These are phyloP conservation scores for Clathrospora elynae DNA, from an alignment of 2,329 filamentous ascomycete genomes.

Conservation along the genomic window DNA sequence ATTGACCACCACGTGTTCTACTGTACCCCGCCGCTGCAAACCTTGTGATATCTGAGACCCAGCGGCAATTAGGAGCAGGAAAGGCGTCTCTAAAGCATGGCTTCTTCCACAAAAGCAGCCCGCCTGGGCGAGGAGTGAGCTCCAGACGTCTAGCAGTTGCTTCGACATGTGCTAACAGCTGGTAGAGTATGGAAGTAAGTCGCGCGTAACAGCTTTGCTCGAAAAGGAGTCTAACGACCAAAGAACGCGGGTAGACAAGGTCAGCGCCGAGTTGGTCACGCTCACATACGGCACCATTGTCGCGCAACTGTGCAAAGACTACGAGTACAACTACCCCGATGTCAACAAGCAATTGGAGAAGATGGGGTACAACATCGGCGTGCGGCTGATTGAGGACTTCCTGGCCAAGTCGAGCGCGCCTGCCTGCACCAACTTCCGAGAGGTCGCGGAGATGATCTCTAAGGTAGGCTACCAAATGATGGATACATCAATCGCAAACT, in stretches of 20 bases:
- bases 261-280: constrained; percentile 96
- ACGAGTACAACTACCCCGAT: constrained; percentile 88
- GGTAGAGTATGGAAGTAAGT: constrained; percentile 90
- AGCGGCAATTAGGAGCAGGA: background rate
- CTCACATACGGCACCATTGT: constrained; percentile 98
- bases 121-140: constrained; percentile 77
- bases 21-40: background rate
- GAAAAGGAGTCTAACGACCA: constrained; percentile 28
- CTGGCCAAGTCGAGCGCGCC: constrained; percentile 92
- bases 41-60: background rate
- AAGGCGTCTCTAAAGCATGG: constrained; percentile 43
- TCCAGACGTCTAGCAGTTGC: constrained; percentile 23
- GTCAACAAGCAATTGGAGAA: constrained; percentile 98
- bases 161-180: constrained; percentile 42
- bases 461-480: constrained; percentile 62
- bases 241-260: constrained; percentile 94
- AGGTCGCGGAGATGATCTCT: constrained; percentile 95
- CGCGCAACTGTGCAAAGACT: constrained; percentile 94
- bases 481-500: constrained; percentile 5
- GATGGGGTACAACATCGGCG: constrained; percentile 98
- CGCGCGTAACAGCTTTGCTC: constrained; percentile 3
- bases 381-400: constrained; percentile 96
- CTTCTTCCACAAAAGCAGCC: constrained; percentile 66
- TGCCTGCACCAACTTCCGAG: constrained; percentile 87
- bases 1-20: constrained; percentile 3